Percentiles rank a stretch among this genome's conserved stretches.
Conservation (phyloP, 2,329 filamentous ascomycete genomes). For the Penicillium sp. region DNA sequence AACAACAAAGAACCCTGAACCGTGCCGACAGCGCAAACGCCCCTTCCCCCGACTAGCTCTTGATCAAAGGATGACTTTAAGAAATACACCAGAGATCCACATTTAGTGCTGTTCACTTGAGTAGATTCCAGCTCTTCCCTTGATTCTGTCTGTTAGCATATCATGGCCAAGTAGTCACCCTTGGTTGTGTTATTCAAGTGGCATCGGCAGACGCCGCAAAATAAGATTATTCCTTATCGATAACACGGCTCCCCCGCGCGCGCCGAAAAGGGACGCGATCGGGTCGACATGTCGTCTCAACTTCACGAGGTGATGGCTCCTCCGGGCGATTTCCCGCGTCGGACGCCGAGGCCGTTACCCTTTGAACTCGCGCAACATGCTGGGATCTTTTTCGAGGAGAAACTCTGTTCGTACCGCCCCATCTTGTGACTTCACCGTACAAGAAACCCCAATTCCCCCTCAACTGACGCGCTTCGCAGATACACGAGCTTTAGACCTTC, state of each 20-base stretch:
- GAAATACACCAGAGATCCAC: no score
- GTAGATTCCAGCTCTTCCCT: no score
- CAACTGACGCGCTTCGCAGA: conserved; percentile 35
- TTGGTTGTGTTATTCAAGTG: no score
- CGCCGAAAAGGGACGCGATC: conserved; percentile 6
- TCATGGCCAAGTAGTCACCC: no score
- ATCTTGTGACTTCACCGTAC: neutral
- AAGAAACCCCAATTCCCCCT: neutral
- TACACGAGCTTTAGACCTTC: conserved; percentile 55
- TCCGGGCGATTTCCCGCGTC: conserved; percentile 39
- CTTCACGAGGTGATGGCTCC: conserved; percentile 16
- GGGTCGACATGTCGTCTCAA: conserved; percentile 1
- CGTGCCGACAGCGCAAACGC: no score
- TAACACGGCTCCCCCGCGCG: conserved; percentile 11
- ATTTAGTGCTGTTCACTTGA: no score
- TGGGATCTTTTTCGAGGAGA: conserved; percentile 69
- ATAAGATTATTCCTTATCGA: conserved; percentile 19
- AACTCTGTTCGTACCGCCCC: conserved; percentile 51
- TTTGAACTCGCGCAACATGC: conserved; percentile 61
- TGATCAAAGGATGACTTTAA: no score
- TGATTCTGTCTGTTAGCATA: no score
- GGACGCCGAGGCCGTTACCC: conserved; percentile 52
- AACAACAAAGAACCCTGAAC: no score
- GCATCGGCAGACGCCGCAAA: no score
- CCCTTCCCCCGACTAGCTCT: no score